These are phyloP conservation scores for Nitzschia sp. DNA, from an alignment of 108 stramenopile genomes.

Conservation along the genomic window DNA sequence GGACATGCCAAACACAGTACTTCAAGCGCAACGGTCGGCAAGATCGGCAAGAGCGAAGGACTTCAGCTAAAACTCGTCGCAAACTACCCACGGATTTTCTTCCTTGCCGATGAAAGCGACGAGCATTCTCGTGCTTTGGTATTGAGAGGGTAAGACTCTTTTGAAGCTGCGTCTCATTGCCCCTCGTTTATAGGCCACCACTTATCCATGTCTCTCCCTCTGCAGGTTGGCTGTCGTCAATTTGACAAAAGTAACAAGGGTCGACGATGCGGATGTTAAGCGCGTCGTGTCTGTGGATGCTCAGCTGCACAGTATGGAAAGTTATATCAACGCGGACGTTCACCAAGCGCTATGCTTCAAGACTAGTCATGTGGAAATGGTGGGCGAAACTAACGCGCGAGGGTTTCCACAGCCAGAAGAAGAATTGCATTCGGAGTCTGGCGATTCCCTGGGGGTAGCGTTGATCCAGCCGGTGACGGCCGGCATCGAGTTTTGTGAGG, in stretches of 20 bases:
- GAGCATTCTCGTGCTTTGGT: conserved; percentile 63
- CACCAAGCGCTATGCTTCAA: conserved; percentile 34
- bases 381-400: conserved; percentile 7
- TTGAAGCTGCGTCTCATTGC: too few relatives aligned
- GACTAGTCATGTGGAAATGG: conserved; percentile 24
- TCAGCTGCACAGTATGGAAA: conserved; percentile 56
- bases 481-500: conserved; percentile 47
- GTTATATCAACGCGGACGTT: conserved; percentile 61
- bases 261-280: not conserved
- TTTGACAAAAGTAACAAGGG: conserved; percentile 27
- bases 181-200: not conserved
- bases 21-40: not conserved
- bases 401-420: conserved; percentile 12
- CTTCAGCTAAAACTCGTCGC: conserved; percentile 59
- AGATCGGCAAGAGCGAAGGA: not conserved
- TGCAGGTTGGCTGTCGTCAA: conserved; percentile 54
- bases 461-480: conserved; percentile 73
- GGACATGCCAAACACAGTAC: not conserved
- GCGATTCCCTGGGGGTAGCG: conserved; percentile 46
- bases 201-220: not conserved
- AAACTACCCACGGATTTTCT: conserved; percentile 72
- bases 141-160: conserved; percentile 54
- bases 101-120: conserved; percentile 72
- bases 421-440: not conserved
- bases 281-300: conserved; percentile 34